These are phyloP conservation scores for Debaryomyces psychrophilus DNA, from an alignment of 1,139 yeast genomes.

Conservation along the genomic window DNA sequence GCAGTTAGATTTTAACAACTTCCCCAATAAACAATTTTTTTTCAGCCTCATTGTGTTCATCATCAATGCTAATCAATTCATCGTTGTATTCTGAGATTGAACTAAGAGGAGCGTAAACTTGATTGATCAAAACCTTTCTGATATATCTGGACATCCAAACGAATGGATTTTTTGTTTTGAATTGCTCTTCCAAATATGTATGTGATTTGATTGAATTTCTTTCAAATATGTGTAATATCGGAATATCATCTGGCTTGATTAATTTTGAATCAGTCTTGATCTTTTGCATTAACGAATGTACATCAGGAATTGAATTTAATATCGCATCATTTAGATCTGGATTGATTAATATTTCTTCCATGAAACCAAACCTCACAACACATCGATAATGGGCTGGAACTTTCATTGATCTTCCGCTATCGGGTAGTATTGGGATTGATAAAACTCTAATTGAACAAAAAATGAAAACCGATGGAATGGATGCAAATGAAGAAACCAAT, in stretches of 20 bases:
- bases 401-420: conserved; percentile 41
- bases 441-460: conserved; percentile 45
- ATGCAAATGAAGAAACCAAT: conserved; percentile 39
- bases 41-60: conserved; percentile 28
- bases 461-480: conserved; percentile 46
- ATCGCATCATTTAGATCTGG: conserved; percentile 29
- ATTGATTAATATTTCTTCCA: conserved; percentile 41
- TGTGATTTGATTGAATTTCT: conserved; percentile 35
- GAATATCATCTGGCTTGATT: conserved; percentile 16
- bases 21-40: conserved; percentile 35
- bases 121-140: conserved; percentile 29
- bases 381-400: conserved; percentile 51
- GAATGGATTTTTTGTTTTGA: conserved; percentile 24
- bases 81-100: conserved; percentile 33
- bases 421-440: conserved; percentile 42
- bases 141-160: conserved; percentile 17
- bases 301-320: conserved; percentile 27
- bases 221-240: conserved; percentile 42
- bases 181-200: conserved; percentile 20
- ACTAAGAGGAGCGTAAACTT: conserved; percentile 32
- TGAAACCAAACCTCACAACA: conserved; percentile 49
- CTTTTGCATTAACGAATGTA: conserved; percentile 14
- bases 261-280: neutral
- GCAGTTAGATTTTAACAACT: conserved; percentile 23
- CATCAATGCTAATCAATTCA: conserved; percentile 24